Conservation (phyloP, 345 rosid species). For the Citrus mangshanensis region DNA sequence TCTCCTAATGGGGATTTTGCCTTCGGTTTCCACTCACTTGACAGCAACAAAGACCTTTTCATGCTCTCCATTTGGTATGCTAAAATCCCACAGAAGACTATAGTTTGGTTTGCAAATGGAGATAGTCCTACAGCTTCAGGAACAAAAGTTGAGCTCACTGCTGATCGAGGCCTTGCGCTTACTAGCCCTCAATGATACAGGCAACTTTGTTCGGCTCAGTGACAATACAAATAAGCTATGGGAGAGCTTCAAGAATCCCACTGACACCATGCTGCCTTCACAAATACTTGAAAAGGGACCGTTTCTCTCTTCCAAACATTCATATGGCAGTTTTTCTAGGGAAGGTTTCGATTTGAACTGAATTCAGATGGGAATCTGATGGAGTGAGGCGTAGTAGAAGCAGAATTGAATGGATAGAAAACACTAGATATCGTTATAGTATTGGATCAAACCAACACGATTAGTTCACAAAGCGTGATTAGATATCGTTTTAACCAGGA, state of each 20-base stretch:
- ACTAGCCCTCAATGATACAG: slow-evolving; percentile 15
- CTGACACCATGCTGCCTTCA: slow-evolving; percentile 34
- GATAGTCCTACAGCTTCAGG: slow-evolving; percentile 5
- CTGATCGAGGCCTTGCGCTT: slow-evolving; percentile 16
- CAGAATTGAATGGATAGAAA: too few species aligned
- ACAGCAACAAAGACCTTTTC: slow-evolving; percentile 7
- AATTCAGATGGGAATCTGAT: background rate
- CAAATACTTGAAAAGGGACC: background rate
- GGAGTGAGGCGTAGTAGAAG: too few species aligned
- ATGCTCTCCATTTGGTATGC: slow-evolving; percentile 33
- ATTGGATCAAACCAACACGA: too few species aligned
- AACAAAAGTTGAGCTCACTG: slow-evolving; percentile 19
- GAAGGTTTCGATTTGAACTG: background rate
- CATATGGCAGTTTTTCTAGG: slow-evolving; percentile 9
- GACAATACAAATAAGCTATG: slow-evolving; percentile 12
- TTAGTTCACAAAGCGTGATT: too few species aligned
- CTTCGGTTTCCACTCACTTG: slow-evolving; percentile 21
- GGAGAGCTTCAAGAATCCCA: slow-evolving; percentile 30
- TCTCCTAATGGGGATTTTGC: slow-evolving; percentile 32
- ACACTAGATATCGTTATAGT: too few species aligned
- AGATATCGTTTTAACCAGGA: too few species aligned
- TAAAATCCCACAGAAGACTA: slow-evolving; percentile 20
- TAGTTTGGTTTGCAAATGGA: slow-evolving; percentile 18
- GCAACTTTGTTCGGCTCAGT: slow-evolving; percentile 16
- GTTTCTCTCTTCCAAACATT: slow-evolving; percentile 11